Base-by-base conservation (phyloP, 139 green algal species). In the Coccomyxa sp. region DNA sequence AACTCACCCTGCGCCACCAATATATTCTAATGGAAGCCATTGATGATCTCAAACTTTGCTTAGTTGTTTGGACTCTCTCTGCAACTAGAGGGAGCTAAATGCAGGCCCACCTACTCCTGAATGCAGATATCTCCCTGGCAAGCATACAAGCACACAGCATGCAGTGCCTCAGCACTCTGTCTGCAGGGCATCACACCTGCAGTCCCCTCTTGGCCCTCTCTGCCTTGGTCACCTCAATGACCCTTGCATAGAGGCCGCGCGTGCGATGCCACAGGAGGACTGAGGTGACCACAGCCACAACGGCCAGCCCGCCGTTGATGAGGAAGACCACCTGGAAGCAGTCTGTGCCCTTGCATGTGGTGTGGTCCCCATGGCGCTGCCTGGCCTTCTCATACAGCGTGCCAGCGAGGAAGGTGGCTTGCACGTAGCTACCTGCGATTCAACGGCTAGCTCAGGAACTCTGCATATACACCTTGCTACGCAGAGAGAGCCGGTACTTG, bases 261-360 rank as follows among this genome's bases (percentile, higher is more conserved):
- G 70, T 79, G 31, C 83, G 58, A 24, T 37, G 68, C 33, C 41
- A 80, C 35, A 89, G 68, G 79, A 44, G 31, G 0, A 70, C 8
- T 0, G 79, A 55, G 0, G 70, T n/a, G 0, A 33, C 27, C 16
- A 80, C 73, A 22, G 78, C 71, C 14, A 40, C 38, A 4, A 29
- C 18, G 27, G 64, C 73, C 34, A 88, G 44, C 6, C n/a, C 79
- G 6, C 82, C 76, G 40, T 84, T 35, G 0, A 83, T 40, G n/a
- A 87, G 31, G 68, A 87, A 90, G 37, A 84, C 76, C 29, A 18
- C 8, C 24, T 68, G 78, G 78, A 88, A 90, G 79, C 86, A 90
- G 73, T 83, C 75, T 6, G 58, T 39, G 10, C 86, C 86, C 0
- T 74, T 24, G 78, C 86, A 90, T 5, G 72, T 75, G 50, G 9